These are phyloP conservation scores for Pinus tabuliformis DNA, from an alignment of 75 land plant species.

Conservation along the genomic window DNA sequence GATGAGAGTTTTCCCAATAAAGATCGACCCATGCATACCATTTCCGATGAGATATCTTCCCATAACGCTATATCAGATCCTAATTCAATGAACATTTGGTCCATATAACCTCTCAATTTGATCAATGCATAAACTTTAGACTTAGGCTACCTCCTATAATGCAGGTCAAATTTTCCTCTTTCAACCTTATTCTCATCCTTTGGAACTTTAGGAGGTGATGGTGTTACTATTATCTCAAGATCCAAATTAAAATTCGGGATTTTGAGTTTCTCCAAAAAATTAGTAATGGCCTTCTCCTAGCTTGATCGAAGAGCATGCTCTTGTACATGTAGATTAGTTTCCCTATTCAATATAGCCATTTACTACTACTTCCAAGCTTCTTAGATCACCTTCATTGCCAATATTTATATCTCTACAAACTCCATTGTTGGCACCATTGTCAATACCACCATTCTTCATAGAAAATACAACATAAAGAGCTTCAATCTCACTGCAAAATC, in stretches of 20 bases:
- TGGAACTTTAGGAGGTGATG: background rate
- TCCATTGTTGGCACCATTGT: background rate
- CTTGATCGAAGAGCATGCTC: conserved; percentile 22
- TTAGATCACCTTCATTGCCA: background rate
- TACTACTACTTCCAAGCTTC: conserved; percentile 21
- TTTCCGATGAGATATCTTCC: conserved; percentile 59
- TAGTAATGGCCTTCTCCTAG: conserved; percentile 20
- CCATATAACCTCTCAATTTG: conserved; percentile 45
- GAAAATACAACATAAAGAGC: conserved; percentile 12
- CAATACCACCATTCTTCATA: background rate
- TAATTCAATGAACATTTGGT: conserved; percentile 35
- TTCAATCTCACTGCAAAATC: conserved; percentile 15
- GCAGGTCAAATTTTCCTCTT: conserved; percentile 20
- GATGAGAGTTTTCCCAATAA: no score
- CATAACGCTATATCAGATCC: conserved; percentile 58
- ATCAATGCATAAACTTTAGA: conserved; percentile 65
- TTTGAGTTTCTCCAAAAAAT: conserved; percentile 19
- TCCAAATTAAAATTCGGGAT: conserved; percentile 15
- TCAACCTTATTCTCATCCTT: background rate
- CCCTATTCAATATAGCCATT: conserved; percentile 20
- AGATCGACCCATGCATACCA: conserved; percentile 62
- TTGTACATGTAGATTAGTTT: conserved; percentile 18
- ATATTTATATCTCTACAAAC: background rate
- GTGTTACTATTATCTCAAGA: background rate
- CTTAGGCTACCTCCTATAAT: conserved; percentile 56